Conservation (phyloP, 768 basidiomycete species). For the Boletus pseudo-olivaceus region DNA sequence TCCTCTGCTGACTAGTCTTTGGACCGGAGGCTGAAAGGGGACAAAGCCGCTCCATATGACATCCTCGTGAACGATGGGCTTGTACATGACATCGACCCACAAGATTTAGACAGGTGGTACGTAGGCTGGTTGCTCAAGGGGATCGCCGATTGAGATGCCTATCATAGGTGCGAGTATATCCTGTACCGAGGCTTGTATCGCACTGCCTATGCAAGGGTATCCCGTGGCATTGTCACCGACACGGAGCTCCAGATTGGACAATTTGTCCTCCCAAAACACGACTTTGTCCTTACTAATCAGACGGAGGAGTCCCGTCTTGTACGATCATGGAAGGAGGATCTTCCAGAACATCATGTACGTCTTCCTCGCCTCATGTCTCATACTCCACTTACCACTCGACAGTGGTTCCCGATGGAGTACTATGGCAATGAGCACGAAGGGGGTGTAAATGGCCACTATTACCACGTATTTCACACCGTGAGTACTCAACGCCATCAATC, state of each 20-base stretch:
- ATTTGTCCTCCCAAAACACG: slow-evolving; percentile 69
- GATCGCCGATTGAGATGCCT: neutral
- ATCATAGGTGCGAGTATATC: slow-evolving; percentile 83
- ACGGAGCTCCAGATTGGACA: slow-evolving; percentile 89
- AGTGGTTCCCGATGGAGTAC: slow-evolving; percentile 81
- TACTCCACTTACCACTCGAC: slow-evolving; percentile 1
- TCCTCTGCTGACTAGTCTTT: neutral
- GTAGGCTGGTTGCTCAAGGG: slow-evolving; percentile 3
- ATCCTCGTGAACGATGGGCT: slow-evolving; percentile 73
- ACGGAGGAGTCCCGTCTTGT: slow-evolving; percentile 61
- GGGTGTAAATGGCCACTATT: slow-evolving; percentile 68
- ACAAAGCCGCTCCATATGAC: slow-evolving; percentile 68
- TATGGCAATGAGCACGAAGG: slow-evolving; percentile 50
- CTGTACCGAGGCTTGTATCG: slow-evolving; percentile 77
- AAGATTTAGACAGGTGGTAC: slow-evolving; percentile 70
- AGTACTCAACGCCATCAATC: slow-evolving; percentile 19
- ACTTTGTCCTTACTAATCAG: slow-evolving; percentile 51
- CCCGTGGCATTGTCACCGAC: slow-evolving; percentile 81
- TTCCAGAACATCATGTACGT: slow-evolving; percentile 63
- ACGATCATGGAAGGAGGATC: slow-evolving; percentile 60
- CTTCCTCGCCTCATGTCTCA: neutral
- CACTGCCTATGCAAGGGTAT: slow-evolving; percentile 79
- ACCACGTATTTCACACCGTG: slow-evolving; percentile 75
- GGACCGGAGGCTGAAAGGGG: slow-evolving; percentile 4
- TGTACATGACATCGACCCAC: slow-evolving; percentile 75